These are phyloP conservation scores for Amoebophrya sp. DNA, from an alignment of 169 alveolate species.

Conservation along the genomic window DNA sequence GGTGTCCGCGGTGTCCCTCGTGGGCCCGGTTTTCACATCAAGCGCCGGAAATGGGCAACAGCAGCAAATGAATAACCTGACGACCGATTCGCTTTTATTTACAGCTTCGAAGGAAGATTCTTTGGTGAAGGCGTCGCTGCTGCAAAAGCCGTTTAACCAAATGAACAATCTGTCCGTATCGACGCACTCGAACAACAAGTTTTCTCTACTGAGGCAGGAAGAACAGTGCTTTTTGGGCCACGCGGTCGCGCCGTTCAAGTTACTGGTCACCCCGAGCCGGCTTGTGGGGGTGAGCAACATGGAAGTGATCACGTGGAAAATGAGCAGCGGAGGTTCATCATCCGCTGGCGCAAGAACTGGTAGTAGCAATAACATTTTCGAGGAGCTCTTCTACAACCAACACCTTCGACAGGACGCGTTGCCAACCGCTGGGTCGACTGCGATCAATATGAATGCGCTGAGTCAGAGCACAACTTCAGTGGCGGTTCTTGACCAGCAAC, in stretches of 20 bases:
- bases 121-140: not conserved
- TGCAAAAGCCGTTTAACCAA: no score
- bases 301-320: not conserved
- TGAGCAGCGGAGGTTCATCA: no score
- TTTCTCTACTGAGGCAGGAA: not conserved
- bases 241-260: not conserved
- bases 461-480: no score
- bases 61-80: no score
- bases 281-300: not conserved
- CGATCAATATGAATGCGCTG: no score
- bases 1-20: not conserved
- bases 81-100: not conserved
- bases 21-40: no score
- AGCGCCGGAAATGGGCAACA: no score
- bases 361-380: not conserved
- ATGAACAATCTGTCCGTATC: no score
- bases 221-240: constrained; percentile 15
- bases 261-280: not conserved
- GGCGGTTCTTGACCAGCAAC: no score
- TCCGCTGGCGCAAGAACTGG: no score
- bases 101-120: not conserved
- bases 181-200: not conserved
- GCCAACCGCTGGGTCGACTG: not conserved
- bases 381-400: not conserved
- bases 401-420: not conserved